Base-by-base conservation (phyloP, 164 flowering plant genomes). In the Cinnamomum micranthum region DNA sequence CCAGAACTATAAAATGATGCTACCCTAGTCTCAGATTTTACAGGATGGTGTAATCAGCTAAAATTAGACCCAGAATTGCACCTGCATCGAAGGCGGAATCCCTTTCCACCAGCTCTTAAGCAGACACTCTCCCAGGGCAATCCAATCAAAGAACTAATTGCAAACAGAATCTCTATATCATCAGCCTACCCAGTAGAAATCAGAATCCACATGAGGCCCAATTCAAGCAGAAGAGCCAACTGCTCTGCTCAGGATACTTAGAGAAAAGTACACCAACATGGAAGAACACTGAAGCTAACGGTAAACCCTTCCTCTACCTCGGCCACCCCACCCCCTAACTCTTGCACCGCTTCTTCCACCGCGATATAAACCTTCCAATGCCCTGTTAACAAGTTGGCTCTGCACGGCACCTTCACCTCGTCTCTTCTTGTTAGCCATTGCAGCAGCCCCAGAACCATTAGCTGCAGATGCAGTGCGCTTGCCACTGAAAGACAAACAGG, bases 321-420 rank as follows among this genome's bases (percentile, higher is more conserved):
- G 77, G 24, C 89, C 85, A 69, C 88, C 82, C 81, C 91, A 75
- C 1, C 87, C 88, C 63, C 93, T 70, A 2, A 69, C 74, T 35
- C 90, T 84, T 74, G 85, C 73, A 6, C 74, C 60, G 33, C 92
- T 84, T 24, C 90, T 79, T 3, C 92, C 93, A 20, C 95, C 91
- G 20, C 80, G 83, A 15, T 93, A 82, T 71, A 86, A 77, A 19
- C 91, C 91, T 85, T 92, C 90, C 60, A 92, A 82, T 63, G 93
- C 94, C 76, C 93, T 80, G 70, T 87, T 88, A 27, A 89, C 88
- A 68, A 89, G 89, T 81, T 95, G 95, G 70, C 82, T 92, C 75
- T 84, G 97, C 58, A 73, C 19, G 28, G 86, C 88, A 68, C 92
- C 93, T 27, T 78, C 85, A 60, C 95, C 98, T 55, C 97, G 91